Percentiles rank a stretch among this genome's conserved stretches.
Evolutionary conservation across 164 flowering plant genomes (phyloP).

Genomic region (Pachysandra terminalis): DNA sequence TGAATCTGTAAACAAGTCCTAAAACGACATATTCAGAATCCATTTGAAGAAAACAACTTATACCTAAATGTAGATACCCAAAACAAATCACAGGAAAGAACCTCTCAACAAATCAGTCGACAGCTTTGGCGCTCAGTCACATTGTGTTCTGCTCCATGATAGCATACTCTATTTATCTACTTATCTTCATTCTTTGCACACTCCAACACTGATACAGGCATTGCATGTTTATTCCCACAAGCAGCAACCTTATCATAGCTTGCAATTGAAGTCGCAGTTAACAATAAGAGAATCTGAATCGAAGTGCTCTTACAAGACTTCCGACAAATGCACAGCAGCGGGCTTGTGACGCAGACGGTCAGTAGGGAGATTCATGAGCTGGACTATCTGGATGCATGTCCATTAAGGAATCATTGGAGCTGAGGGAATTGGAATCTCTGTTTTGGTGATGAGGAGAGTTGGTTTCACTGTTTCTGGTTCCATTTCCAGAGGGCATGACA

Average conservation of each 20-base stretch:
- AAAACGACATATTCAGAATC: constrained; percentile 2
- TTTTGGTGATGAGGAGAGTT: constrained; percentile 29
- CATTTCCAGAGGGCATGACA: constrained; percentile 25
- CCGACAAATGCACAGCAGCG: neutral
- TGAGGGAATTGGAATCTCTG: constrained; percentile 44
- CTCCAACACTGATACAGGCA: neutral
- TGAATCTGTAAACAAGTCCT: neutral
- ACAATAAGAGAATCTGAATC: neutral
- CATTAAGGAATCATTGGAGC: constrained; percentile 48
- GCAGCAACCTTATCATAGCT: neutral
- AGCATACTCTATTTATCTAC: neutral
- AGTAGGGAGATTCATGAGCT: constrained; percentile 39
- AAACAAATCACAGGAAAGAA: neutral
- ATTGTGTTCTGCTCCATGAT: constrained; percentile 2
- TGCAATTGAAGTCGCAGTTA: neutral
- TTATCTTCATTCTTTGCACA: neutral
- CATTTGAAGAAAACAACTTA: neutral
- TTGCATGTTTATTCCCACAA: neutral
- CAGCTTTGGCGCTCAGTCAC: neutral
- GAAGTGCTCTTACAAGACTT: neutral
- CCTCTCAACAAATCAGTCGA: neutral
- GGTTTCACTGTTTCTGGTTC: constrained; percentile 25
- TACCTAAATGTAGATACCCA: neutral
- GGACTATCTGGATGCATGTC: constrained; percentile 70
- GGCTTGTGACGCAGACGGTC: constrained; percentile 5